These are phyloP conservation scores for Malassezia obtusa DNA, from an alignment of 1,284 basidiomycete species.

Conservation along the genomic window DNA sequence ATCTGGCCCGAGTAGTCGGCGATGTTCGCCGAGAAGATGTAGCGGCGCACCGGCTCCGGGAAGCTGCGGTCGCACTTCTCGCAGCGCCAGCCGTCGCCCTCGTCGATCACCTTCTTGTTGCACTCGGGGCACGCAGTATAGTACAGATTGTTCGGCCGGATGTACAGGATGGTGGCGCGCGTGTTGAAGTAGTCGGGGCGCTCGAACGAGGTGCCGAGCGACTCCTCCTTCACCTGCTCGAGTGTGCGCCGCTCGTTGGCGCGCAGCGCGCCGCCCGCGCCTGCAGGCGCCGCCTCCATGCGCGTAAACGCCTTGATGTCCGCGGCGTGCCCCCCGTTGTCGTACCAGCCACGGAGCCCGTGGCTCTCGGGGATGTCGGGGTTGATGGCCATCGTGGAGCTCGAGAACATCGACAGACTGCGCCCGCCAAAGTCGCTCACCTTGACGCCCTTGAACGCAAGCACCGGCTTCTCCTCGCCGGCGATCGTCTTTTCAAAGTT, in stretches of 20 bases:
- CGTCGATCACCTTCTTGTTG: conserved; percentile 79
- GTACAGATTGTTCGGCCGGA: conserved; percentile 73
- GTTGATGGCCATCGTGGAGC: conserved; percentile 54
- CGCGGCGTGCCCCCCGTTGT: conserved; percentile 32
- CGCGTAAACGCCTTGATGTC: conserved; percentile 48
- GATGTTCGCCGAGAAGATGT: conserved; percentile 77
- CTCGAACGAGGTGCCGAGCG: conserved; percentile 65
- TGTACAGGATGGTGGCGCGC: conserved; percentile 76
- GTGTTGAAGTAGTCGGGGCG: conserved; percentile 70
- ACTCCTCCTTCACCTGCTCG: conserved; percentile 69
- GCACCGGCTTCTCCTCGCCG: conserved; percentile 39
- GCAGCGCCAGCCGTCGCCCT: conserved; percentile 69
- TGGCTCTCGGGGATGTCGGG: conserved; percentile 83
- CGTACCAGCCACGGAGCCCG: conserved; percentile 75
- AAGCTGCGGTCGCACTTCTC: conserved; percentile 79
- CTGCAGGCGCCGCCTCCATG: conserved; percentile 44
- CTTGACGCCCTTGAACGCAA: conserved; percentile 86
- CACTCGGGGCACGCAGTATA: conserved; percentile 87
- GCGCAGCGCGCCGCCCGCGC: conserved; percentile 35
- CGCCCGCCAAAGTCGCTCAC: conserved; percentile 85
- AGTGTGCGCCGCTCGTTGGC: conserved; percentile 55
- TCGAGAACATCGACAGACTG: conserved; percentile 64
- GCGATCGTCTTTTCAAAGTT: conserved; percentile 53
- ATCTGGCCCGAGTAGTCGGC: conserved; percentile 78
- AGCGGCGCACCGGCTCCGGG: conserved; percentile 73